Evolutionary conservation across 371 early-diverging fungal species (phyloP), one percentile per base, ranked within the genome.

Genomic region (Rhizomucor miehei): DNA sequence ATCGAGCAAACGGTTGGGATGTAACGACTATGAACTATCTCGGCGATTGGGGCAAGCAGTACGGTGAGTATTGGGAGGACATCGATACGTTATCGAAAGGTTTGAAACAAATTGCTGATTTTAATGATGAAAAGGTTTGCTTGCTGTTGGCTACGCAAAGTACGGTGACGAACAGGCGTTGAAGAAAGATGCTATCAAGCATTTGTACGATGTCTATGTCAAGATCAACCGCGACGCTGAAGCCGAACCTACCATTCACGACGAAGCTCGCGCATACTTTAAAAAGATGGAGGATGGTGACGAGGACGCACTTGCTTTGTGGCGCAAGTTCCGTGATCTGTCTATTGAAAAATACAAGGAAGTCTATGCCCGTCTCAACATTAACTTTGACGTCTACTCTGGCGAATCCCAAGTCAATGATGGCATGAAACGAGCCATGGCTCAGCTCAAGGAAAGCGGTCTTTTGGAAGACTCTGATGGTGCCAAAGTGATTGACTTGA

Each of bases 31-130:
- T 99, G 71, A 99, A 99, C 84, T 99, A 99, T 71, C 80, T 99
- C 36, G 99, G 99, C 55, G 99, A 99, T 73, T 99, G 99, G 99
- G 99, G 99, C 53, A 99, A 98, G 70, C 99, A 99, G 72, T 99
- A 95, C 73, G 99, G 82, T 80, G 75, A 66, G 72, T 45, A 35
- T n/a, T n/a, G n/a, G n/a, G n/a, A n/a, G n/a, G 38, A 10, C 38
- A 38, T 9, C 38, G 10, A 38, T 10, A 14, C 14, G 38, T 38
- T 38, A 17, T 19, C 2, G 9, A 38, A 38, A 38, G 9, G 10
- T 38, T 10, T 19, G 21, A 4, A 44, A 11, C 9, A 16, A 44
- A 8, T 20, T 16, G 16, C 20, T 8, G 11, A 21, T 3, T n/a
- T 19, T 9, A 19, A 29, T 9, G 24, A 20, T 21, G n/a, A n/a